Evolutionary conservation across 2,329 filamentous ascomycete genomes (phyloP).

Genomic region (Botrytis fragariae): DNA sequence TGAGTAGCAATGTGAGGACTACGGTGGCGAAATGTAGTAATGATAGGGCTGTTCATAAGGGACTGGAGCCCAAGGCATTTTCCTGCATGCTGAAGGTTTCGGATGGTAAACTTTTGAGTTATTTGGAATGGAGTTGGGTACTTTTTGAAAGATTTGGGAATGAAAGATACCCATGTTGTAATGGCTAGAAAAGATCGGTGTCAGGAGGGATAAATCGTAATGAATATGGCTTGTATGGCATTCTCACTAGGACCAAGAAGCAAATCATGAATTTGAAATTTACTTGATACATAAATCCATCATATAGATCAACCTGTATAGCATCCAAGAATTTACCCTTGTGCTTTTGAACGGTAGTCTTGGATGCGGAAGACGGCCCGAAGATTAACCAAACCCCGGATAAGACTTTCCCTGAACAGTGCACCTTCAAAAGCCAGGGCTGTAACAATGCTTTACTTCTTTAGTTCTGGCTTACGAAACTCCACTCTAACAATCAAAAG

Average conservation of each 20-base stretch:
- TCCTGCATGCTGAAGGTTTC: slow-evolving; percentile 60
- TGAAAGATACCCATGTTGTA: background rate
- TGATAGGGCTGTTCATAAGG: slow-evolving; percentile 62
- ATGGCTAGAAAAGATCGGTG: background rate
- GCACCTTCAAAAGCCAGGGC: background rate
- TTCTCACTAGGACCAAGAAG: background rate
- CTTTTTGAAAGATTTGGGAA: background rate
- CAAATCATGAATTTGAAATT: background rate
- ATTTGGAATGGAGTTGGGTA: background rate
- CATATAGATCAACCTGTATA: background rate
- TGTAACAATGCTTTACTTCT: slow-evolving; percentile 11
- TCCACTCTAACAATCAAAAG: slow-evolving; percentile 3
- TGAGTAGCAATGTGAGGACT: slow-evolving; percentile 53
- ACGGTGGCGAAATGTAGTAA: slow-evolving; percentile 56
- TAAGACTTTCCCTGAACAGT: background rate
- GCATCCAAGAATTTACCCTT: background rate
- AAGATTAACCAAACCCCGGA: background rate
- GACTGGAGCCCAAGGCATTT: slow-evolving; percentile 61
- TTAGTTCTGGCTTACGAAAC: slow-evolving; percentile 16
- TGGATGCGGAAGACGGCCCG: background rate
- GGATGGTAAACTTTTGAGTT: slow-evolving; percentile 42
- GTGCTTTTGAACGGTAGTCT: background rate
- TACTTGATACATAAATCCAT: background rate
- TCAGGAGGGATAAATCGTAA: background rate
- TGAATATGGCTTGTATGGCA: background rate